Evolutionary conservation across 2,329 filamentous ascomycete species (phyloP), one percentile per base, ranked within the genome.

Genomic region (Nothopassalora personata): DNA sequence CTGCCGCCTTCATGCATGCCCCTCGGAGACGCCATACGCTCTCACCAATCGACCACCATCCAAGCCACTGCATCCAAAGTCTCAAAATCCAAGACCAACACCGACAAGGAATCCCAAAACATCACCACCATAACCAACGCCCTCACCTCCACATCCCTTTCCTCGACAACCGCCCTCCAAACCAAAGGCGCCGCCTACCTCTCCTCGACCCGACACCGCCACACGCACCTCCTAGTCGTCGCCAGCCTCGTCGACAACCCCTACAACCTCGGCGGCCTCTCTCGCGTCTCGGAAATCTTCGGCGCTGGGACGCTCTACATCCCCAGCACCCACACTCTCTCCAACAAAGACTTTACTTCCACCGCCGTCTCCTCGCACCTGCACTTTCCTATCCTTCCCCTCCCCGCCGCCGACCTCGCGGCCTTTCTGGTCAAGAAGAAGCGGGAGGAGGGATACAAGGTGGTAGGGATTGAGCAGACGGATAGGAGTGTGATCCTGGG

Each of bases 391-490:
- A 79, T 83, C 56, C 59, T 70, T 9, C 71, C 75, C 0, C 59
- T 73, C 2, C 56, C 65, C 0, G 61, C 64, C 0, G 46, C 65
- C 1, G 66, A 65, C 0, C 59, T 74, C 1, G 61, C 66, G 11
- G 65, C 64, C 1, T 81, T 76, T 47, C 63, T 82, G 4, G 65
- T 70, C 0, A 63, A 66, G 15, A 74, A 75, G 67, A 78, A 78
- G 62, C 77, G 77, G 59, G 67, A 65, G n/a, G 73, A 77, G 51
- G 80, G 80, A 0, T 82, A 76, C 56, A 72, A 70, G n/a, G 72
- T 81, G n/a, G 76, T 82, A 3, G 80, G 79, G 0, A 77, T 83
- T 8, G 80, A 83, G 67, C 80, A 83, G 70, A 83, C 80, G 18
- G 79, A 82, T 66, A 72, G 75, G 1, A 79, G 75, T 53, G 70